A percentile compares a stretch with the other conserved stretches of the same genome.
Conservation (phyloP, 139 green algal genomes). For the Ettlia oleoabundans region DNA sequence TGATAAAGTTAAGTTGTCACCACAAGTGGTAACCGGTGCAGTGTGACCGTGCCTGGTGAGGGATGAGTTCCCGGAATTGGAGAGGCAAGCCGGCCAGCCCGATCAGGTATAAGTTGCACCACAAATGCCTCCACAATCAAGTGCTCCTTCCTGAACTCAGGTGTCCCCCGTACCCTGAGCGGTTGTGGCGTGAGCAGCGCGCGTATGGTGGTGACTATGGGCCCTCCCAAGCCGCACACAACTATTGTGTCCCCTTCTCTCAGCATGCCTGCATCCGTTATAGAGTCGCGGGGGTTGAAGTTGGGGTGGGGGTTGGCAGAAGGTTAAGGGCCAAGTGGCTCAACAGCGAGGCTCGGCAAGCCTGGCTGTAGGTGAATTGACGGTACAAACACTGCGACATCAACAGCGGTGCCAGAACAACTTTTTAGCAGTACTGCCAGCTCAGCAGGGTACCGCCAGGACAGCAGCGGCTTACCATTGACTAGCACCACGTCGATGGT, state of each 20-base stretch:
- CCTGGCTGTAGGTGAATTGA: not conserved
- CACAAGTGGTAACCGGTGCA: no score
- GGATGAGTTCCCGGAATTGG: no score
- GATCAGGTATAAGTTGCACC: no score
- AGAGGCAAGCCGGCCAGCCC: no score
- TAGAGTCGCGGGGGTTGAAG: not conserved
- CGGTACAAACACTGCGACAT: not conserved
- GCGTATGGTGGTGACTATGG: slow-evolving; percentile 94
- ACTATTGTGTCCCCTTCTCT: slow-evolving; percentile 94
- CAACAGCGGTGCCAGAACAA: not conserved
- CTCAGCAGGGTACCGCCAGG: not conserved
- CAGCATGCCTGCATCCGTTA: slow-evolving; percentile 51
- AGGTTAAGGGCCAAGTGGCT: not conserved
- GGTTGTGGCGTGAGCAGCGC: slow-evolving; percentile 95
- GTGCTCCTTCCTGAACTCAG: no score
- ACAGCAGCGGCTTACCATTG: slow-evolving; percentile 71
- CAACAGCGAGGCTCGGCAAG: no score
- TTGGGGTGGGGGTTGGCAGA: no score
- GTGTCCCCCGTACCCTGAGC: slow-evolving; percentile 66
- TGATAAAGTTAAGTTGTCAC: no score
- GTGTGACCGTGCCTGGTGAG: no score
- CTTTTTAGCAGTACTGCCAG: not conserved
- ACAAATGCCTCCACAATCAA: no score
- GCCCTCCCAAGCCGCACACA: slow-evolving; percentile 90
- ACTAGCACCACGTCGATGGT: slow-evolving; percentile 98